Evolutionary conservation across 306 rosid species (phyloP).

Genomic region (Fagus sylvatica): DNA sequence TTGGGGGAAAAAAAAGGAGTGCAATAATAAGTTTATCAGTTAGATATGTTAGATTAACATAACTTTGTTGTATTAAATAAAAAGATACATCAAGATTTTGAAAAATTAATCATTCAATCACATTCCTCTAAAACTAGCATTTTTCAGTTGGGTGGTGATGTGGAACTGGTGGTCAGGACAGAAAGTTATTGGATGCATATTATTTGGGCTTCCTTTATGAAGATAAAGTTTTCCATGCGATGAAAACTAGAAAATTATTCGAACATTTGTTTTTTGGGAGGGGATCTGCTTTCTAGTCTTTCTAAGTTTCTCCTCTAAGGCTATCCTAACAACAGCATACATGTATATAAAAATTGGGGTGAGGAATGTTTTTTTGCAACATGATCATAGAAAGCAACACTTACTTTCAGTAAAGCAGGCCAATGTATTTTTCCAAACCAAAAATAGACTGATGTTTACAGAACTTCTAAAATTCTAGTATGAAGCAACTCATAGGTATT

Average conservation of each 20-base stretch:
- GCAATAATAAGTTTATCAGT: neutral
- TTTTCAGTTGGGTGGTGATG: no score
- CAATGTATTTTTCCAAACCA: neutral
- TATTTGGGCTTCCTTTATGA: no score
- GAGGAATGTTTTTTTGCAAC: neutral
- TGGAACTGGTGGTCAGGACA: no score
- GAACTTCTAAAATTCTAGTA: constrained; percentile 3
- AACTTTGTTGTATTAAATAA: neutral
- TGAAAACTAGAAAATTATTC: no score
- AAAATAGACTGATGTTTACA: neutral
- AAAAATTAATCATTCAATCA: neutral
- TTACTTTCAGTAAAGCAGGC: neutral
- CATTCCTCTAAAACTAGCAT: neutral
- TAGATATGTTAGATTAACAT: neutral
- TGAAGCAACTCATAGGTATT: neutral
- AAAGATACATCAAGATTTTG: neutral
- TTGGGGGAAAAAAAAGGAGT: neutral
- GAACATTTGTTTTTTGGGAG: no score
- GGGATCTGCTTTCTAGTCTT: no score
- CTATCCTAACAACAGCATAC: neutral
- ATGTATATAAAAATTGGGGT: neutral
- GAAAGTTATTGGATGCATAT: no score
- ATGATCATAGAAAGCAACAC: neutral
- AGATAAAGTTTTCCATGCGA: no score
- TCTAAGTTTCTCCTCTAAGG: neutral